phyloP scores from a whole-genome alignment of 768 basidiomycete genomes.

The Lentinula sp. region DNA sequence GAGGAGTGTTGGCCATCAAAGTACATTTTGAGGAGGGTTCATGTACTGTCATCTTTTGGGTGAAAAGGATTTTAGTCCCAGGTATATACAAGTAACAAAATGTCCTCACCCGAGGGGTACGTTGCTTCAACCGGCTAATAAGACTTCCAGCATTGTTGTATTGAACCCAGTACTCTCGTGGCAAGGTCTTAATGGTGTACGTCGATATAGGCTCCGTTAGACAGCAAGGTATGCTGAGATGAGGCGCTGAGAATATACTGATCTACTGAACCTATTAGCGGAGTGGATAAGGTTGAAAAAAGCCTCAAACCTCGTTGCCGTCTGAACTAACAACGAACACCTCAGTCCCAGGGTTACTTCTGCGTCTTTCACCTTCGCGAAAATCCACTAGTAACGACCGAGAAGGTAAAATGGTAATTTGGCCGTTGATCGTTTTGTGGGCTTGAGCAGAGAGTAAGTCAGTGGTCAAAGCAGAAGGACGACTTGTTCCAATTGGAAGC shows the following conservation, averaged over 20 bases:
- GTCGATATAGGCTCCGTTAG: slow-evolving; percentile 34
- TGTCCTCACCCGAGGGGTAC: slow-evolving; percentile 42
- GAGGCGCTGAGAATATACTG: slow-evolving; percentile 40
- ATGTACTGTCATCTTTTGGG: slow-evolving; percentile 35
- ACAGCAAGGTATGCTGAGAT: slow-evolving; percentile 44
- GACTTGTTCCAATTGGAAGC: slow-evolving; percentile 26
- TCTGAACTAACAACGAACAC: slow-evolving; percentile 37
- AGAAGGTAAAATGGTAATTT: slow-evolving; percentile 45
- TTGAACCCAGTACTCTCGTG: slow-evolving; percentile 33
- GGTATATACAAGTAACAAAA: neutral
- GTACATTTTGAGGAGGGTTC: slow-evolving; percentile 33
- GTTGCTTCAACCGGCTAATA: slow-evolving; percentile 42
- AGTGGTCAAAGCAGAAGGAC: slow-evolving; percentile 33
- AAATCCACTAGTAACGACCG: slow-evolving; percentile 47
- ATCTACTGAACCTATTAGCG: slow-evolving; percentile 24
- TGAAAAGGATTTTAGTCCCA: neutral
- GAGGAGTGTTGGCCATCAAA: slow-evolving; percentile 46
- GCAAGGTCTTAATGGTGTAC: slow-evolving; percentile 30
- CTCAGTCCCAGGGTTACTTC: slow-evolving; percentile 37
- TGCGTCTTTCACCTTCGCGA: slow-evolving; percentile 46
- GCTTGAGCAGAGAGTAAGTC: slow-evolving; percentile 27
- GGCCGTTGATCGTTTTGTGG: slow-evolving; percentile 43
- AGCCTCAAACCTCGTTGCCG: slow-evolving; percentile 27
- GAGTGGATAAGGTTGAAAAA: neutral
- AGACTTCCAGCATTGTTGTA: slow-evolving; percentile 40